These are phyloP conservation scores for Xylaria sp. DNA, from an alignment of 2,329 filamentous ascomycete genomes.

Conservation along the genomic window DNA sequence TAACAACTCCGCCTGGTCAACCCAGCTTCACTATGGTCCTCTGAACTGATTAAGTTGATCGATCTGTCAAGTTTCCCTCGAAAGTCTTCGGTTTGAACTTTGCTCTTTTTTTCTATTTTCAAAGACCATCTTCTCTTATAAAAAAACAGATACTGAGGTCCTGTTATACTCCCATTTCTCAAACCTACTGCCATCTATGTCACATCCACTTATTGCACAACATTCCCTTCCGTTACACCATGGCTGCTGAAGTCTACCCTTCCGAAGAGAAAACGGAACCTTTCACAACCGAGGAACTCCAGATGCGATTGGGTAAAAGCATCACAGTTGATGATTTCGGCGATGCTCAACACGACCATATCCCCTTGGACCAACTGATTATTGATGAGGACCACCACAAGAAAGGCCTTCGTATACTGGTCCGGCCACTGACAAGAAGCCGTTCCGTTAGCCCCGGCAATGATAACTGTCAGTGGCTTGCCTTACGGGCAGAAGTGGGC, in stretches of 20 bases:
- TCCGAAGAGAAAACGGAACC: slow-evolving; percentile 67
- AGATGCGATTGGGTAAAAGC: slow-evolving; percentile 57
- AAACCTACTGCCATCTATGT: slow-evolving; percentile 25
- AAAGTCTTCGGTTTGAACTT: slow-evolving; percentile 31
- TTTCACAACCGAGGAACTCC: slow-evolving; percentile 66
- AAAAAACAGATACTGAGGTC: slow-evolving; percentile 25
- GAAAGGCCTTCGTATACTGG: slow-evolving; percentile 66
- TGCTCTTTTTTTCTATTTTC: slow-evolving; percentile 28
- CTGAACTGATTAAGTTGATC: slow-evolving; percentile 39
- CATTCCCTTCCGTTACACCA: slow-evolving; percentile 46
- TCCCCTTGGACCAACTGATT: slow-evolving; percentile 64
- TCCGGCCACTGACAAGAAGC: slow-evolving; percentile 63
- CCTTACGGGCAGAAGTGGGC: slow-evolving; percentile 63
- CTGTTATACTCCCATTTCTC: slow-evolving; percentile 15
- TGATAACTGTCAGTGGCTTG: slow-evolving; percentile 67
- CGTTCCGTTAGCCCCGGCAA: slow-evolving; percentile 66
- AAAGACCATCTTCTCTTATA: slow-evolving; percentile 29
- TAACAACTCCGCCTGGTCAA: slow-evolving; percentile 30
- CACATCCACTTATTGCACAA: slow-evolving; percentile 19
- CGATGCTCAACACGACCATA: slow-evolving; percentile 53
- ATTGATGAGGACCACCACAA: slow-evolving; percentile 63
- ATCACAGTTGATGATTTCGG: slow-evolving; percentile 58
- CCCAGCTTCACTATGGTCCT: slow-evolving; percentile 23
- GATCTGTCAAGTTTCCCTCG: slow-evolving; percentile 34
- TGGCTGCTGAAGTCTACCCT: slow-evolving; percentile 59